These are phyloP conservation scores for Mortierella sp. DNA, from an alignment of 371 early-diverging fungal species.

Conservation along the genomic window DNA sequence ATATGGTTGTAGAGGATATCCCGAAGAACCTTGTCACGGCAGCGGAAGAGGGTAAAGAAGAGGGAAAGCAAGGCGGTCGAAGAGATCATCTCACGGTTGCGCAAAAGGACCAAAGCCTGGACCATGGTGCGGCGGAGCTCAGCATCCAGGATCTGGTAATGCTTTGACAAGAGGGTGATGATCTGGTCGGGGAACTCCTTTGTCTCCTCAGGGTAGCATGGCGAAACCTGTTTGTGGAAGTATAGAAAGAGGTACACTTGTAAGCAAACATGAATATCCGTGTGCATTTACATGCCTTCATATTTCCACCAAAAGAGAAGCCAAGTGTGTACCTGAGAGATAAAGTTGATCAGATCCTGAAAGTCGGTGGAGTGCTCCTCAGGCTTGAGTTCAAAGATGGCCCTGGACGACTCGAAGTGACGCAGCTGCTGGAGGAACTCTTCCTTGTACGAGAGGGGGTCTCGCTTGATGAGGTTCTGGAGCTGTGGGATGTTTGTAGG, in stretches of 20 bases:
- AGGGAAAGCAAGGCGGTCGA: conserved; percentile 80
- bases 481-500: conserved; percentile 95
- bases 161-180: conserved; percentile 82
- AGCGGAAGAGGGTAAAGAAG: conserved; percentile 95
- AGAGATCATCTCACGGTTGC: conserved; percentile 83
- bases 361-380: conserved; percentile 87
- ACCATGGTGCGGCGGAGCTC: conserved; percentile 91
- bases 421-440: conserved; percentile 95
- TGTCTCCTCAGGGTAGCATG: conserved; percentile 88
- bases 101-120: conserved; percentile 90
- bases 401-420: conserved; percentile 89
- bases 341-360: conserved; percentile 88
- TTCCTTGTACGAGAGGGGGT: conserved; percentile 90
- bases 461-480: conserved; percentile 97
- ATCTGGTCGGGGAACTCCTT: conserved; percentile 85
- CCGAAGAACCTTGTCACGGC: conserved; percentile 92
- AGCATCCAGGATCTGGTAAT: conserved; percentile 83
- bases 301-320: not conserved
- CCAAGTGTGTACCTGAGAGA: conserved; percentile 76
- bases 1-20: conserved; percentile 91
- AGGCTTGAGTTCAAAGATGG: conserved; percentile 91
- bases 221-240: conserved; percentile 62
- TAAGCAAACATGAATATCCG: no score
- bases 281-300: not conserved
- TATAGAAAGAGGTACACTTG: no score